Conservation (phyloP, 345 rosid genomes). For the Aquilaria sinensis region DNA sequence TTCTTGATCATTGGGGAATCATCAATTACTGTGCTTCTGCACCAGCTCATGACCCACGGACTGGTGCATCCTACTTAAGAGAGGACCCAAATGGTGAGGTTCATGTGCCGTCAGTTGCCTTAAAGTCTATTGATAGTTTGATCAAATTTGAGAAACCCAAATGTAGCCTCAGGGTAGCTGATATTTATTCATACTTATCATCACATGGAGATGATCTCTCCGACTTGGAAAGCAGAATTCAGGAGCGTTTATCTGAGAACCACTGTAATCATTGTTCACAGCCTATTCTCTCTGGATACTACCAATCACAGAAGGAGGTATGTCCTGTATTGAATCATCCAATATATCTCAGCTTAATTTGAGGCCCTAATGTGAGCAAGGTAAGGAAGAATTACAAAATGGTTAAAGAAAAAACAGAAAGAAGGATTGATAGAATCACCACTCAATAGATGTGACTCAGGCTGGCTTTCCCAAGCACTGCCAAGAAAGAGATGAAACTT, state of each 20-base stretch:
- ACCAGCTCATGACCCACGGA: slow-evolving; percentile 49
- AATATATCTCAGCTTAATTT: no score
- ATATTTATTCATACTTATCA: slow-evolving; percentile 47
- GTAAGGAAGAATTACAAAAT: no score
- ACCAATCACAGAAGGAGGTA: slow-evolving; percentile 95
- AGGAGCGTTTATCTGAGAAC: slow-evolving; percentile 79
- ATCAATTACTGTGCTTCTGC: slow-evolving; percentile 78
- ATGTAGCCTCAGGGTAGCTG: slow-evolving; percentile 75
- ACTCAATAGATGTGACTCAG: no score
- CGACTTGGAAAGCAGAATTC: slow-evolving; percentile 87
- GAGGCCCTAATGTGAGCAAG: no score
- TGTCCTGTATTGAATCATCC: neutral
- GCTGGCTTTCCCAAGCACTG: no score
- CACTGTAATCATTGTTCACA: slow-evolving; percentile 70
- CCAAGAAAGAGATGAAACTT: no score
- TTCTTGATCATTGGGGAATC: slow-evolving; percentile 99
- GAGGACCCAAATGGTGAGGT: slow-evolving; percentile 89
- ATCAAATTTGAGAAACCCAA: slow-evolving; percentile 96
- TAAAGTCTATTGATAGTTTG: slow-evolving; percentile 95
- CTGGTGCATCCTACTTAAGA: slow-evolving; percentile 51
- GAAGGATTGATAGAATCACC: no score
- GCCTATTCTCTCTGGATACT: slow-evolving; percentile 54
- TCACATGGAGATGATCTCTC: slow-evolving; percentile 40
- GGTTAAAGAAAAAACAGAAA: no score
- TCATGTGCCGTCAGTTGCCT: slow-evolving; percentile 85